Conservation (phyloP, 2,329 filamentous ascomycete species). For the Diaporthe citrichinensis region DNA sequence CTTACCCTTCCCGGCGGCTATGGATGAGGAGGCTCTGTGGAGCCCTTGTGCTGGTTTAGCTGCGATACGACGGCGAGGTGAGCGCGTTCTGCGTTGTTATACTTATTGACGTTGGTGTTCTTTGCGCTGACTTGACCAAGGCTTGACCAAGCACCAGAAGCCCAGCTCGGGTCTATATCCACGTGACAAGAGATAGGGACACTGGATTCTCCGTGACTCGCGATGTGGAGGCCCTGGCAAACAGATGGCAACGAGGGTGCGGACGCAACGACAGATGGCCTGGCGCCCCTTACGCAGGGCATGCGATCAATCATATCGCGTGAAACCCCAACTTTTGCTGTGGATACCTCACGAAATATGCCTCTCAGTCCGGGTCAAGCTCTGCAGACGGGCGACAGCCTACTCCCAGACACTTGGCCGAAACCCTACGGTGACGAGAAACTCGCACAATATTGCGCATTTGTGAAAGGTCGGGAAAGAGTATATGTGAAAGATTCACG, state of each 20-base stretch:
- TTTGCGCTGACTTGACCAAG: neutral
- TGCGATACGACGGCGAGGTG: neutral
- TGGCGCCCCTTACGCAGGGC: no score
- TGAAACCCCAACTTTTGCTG: neutral
- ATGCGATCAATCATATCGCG: neutral
- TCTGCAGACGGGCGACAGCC: neutral
- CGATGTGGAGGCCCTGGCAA: neutral
- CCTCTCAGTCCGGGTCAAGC: neutral
- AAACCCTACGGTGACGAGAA: no score
- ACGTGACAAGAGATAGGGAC: neutral
- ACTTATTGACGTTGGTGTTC: neutral
- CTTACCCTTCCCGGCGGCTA: neutral
- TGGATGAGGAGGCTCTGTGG: neutral
- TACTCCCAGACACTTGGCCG: no score
- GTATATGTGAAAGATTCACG: neutral
- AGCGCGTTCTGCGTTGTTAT: neutral
- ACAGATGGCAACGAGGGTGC: neutral
- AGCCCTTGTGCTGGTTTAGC: neutral
- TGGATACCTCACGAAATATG: neutral
- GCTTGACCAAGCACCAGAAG: neutral
- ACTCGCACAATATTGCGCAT: no score
- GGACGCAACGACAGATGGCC: neutral
- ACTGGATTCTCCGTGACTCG: neutral
- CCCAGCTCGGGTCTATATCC: no score
- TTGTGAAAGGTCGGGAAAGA: no score